These are phyloP conservation scores for Chimonanthus praecox DNA, from an alignment of 164 flowering plant species.

Conservation along the genomic window DNA sequence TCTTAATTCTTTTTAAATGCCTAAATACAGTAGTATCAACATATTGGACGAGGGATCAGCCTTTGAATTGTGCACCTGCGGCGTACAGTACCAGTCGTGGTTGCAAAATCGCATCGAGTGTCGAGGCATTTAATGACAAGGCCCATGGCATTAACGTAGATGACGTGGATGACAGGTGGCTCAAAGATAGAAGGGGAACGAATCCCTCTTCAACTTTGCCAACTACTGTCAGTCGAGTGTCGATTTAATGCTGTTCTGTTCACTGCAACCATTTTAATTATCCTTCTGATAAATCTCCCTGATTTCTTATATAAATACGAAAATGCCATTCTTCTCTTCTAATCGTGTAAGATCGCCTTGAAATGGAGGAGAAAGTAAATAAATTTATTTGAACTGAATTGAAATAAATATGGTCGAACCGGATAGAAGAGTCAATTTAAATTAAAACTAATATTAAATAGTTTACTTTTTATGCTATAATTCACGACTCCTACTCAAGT, in stretches of 20 bases:
- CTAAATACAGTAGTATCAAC: not conserved
- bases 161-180: constrained; percentile 3
- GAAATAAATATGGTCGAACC: too few species aligned
- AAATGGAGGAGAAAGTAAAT: not conserved
- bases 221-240: too few species aligned
- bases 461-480: too few species aligned
- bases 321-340: not conserved
- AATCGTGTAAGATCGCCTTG: not conserved
- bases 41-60: not conserved
- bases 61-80: not conserved
- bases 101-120: not conserved
- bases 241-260: not conserved
- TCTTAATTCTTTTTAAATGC: too few species aligned
- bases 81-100: not conserved
- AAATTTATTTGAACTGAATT: too few species aligned
- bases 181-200: not conserved
- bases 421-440: too few species aligned
- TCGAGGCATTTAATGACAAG: not conserved
- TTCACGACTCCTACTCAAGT: too few species aligned
- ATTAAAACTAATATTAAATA: too few species aligned
- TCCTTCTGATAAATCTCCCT: not conserved
- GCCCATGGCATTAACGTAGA: not conserved
- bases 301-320: not conserved
- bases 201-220: not conserved
- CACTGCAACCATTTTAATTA: not conserved